Evolutionary conservation across 2,329 filamentous ascomycete genomes (phyloP).

Genomic region (Claviceps pazoutovae): DNA sequence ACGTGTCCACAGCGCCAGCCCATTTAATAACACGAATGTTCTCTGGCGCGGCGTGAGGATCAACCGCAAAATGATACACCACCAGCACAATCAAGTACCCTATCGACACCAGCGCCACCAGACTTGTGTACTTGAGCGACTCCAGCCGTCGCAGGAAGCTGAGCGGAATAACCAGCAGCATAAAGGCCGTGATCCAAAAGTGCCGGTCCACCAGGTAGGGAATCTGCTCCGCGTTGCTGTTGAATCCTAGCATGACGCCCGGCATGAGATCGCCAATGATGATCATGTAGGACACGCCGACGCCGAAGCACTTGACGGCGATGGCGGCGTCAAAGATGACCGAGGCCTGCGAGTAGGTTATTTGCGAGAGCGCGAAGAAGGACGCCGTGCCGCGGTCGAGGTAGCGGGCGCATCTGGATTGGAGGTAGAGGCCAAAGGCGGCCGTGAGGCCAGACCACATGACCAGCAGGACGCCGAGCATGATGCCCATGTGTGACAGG

Average conservation of each 20-base stretch:
- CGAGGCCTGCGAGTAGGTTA: conserved; percentile 92
- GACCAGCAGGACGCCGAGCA: conserved; percentile 71
- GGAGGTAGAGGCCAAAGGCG: conserved; percentile 87
- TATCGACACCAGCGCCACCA: conserved; percentile 83
- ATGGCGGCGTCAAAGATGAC: conserved; percentile 94
- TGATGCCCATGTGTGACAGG: conserved; percentile 88
- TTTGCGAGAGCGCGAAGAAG: conserved; percentile 92
- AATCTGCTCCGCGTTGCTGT: conserved; percentile 42
- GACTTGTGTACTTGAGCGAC: conserved; percentile 92
- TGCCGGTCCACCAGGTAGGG: conserved; percentile 76
- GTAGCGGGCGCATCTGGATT: conserved; percentile 84
- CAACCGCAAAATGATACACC: conserved; percentile 78
- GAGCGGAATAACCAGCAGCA: conserved; percentile 89
- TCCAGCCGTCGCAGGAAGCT: conserved; percentile 85
- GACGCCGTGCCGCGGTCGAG: conserved; percentile 77
- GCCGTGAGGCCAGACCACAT: conserved; percentile 82
- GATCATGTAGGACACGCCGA: conserved; percentile 93
- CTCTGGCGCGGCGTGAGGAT: conserved; percentile 60
- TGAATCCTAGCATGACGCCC: conserved; percentile 75
- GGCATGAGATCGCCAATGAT: conserved; percentile 99
- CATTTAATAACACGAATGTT: conserved; percentile 64
- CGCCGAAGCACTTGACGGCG: conserved; percentile 94
- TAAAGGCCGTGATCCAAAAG: conserved; percentile 97
- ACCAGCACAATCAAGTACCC: conserved; percentile 88
- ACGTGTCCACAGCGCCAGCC: conserved; percentile 61